A percentile compares a stretch with the other conserved stretches of the same genome.
These are phyloP conservation scores for Blumeria hordei DNA, from an alignment of 2,329 filamentous ascomycete genomes.

Conservation along the genomic window DNA sequence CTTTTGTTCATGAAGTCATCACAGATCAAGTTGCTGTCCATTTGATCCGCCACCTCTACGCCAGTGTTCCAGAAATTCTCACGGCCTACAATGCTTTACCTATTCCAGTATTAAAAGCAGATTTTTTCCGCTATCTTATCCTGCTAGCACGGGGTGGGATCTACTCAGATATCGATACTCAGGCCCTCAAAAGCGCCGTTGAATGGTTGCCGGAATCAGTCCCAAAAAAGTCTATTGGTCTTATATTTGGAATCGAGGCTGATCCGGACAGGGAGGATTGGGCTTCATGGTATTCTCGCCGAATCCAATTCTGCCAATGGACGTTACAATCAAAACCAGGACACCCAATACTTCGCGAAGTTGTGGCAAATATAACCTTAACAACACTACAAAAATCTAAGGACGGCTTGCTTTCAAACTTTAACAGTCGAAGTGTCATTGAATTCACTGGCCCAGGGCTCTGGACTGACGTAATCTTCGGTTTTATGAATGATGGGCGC, in stretches of 20 bases:
- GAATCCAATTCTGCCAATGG: constrained; percentile 98
- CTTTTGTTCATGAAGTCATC: constrained; percentile 89
- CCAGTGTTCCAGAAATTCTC: constrained; percentile 52
- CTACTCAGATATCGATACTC: constrained; percentile 85
- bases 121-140: constrained; percentile 46
- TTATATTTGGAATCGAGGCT: constrained; percentile 88
- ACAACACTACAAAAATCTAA: constrained; percentile 54
- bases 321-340: constrained; percentile 91
- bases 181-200: constrained; percentile 54
- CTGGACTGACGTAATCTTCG: constrained; percentile 84
- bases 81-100: constrained; percentile 54
- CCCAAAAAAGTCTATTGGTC: constrained; percentile 51
- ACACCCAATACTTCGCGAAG: constrained; percentile 71
- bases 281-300: constrained; percentile 83
- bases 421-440: constrained; percentile 46
- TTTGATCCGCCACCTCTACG: constrained; percentile 68
- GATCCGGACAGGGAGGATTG: constrained; percentile 85
- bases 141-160: constrained; percentile 56
- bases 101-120: constrained; percentile 51
- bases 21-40: constrained; percentile 71
- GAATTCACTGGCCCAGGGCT: constrained; percentile 86
- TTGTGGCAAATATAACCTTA: constrained; percentile 67
- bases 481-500: constrained; percentile 75
- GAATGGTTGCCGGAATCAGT: constrained; percentile 72
- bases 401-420: constrained; percentile 33